These are phyloP conservation scores for Solanum lignicaule DNA, from an alignment of 257 asterid genomes.

Conservation along the genomic window DNA sequence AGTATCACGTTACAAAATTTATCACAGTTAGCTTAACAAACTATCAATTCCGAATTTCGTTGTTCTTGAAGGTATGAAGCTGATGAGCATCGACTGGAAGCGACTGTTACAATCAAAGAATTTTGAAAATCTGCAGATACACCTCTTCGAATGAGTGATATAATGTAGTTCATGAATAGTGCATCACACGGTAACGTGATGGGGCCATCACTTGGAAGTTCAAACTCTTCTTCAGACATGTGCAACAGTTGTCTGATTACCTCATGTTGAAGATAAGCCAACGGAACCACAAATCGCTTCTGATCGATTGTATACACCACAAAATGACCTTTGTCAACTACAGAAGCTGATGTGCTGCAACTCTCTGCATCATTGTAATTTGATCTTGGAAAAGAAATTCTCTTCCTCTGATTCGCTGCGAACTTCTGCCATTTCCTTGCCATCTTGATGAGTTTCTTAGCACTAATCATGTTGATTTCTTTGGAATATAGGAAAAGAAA, in stretches of 20 bases:
- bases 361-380: not conserved
- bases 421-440: not conserved
- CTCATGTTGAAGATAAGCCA: not conserved
- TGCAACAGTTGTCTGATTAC: not conserved
- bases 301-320: not conserved
- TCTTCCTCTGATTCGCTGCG: not conserved
- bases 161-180: not conserved
- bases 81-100: not conserved
- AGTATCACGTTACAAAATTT: not conserved
- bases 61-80: not conserved
- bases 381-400: not conserved
- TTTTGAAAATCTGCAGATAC: not conserved
- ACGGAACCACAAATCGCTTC: slow-evolving; percentile 3
- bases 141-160: not conserved
- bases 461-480: not conserved
- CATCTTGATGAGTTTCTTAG: not conserved
- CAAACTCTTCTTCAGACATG: not conserved
- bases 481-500: not conserved
- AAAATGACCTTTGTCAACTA: not conserved
- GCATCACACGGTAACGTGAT: not conserved
- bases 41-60: not conserved
- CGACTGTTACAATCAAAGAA: not conserved
- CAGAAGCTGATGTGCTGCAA: not conserved
- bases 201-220: not conserved
- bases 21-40: not conserved